Base-by-base conservation (phyloP, 495 filamentous ascomycete species). In the Daldinia bambusicola region DNA sequence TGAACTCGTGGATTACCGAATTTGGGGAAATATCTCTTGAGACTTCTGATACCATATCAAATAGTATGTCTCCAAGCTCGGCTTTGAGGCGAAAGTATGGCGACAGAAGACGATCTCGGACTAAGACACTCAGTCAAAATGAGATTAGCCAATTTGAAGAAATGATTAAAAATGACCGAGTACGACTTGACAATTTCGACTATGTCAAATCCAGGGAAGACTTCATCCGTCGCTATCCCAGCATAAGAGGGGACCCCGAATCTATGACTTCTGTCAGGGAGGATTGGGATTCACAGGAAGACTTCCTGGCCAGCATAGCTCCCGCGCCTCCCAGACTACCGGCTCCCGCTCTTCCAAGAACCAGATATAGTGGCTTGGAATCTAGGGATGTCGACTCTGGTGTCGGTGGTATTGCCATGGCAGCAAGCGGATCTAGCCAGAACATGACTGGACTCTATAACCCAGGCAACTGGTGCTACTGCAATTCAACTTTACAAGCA, bases 351-450 rank as follows among this genome's bases (percentile, higher is more conserved):
- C 85, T 95, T 36, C 91, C 94, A 20, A 88, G 93, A 34, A 89
- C 89, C 31, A 97, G 91, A 76, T 97, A 97, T 66, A 94, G 92
- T 74, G 96, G 96, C 14, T 89, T 97, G 3, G 90, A 93, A 2
- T 80, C 82, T 45, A 75, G 84, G 81, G 69, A 72, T 79, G 86
- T 59, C 82, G 85, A 78, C n/a, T 34, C 63, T 18, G 72, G 48
- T 10, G 70, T 66, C 60, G 76, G 70, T 32, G 64, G 76, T 81
- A 6, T 79, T 80, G 68, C 79, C 76, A 72, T 70, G 74, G 32
- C 34, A 43, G 77, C 18, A n/a, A n/a, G n/a, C n/a, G n/a, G n/a
- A n/a, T n/a, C n/a, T n/a, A n/a, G n/a, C n/a, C n/a, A n/a, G n/a
- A n/a, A n/a, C n/a, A n/a, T n/a, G n/a, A 95, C 92, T 4, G 96